Conservation (phyloP, 208 protist genomes). For the Leishmania lainsoni region DNA sequence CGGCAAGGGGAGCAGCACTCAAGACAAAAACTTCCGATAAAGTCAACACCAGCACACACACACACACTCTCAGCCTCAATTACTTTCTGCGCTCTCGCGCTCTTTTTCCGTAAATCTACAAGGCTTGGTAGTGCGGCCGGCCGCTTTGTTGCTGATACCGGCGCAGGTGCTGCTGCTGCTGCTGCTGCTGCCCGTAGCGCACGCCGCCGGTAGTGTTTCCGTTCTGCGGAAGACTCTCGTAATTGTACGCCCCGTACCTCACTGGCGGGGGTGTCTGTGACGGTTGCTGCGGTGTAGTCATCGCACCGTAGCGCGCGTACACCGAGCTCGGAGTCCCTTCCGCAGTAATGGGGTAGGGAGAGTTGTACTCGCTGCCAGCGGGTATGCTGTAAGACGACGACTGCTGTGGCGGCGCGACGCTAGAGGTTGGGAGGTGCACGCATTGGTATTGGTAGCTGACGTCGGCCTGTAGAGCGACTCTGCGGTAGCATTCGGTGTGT, state of each 20-base stretch:
- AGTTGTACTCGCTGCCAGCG: background rate
- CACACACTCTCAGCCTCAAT: background rate
- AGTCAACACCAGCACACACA: background rate
- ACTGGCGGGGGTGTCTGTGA: background rate
- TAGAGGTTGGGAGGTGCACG: slow-evolving; percentile 2
- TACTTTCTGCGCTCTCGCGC: background rate
- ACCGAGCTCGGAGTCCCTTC: background rate
- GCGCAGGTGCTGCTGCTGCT: background rate
- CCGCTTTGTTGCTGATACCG: background rate
- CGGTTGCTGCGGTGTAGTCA: background rate
- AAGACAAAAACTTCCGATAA: no score
- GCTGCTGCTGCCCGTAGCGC: background rate
- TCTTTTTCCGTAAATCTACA: background rate
- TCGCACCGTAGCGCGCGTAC: background rate
- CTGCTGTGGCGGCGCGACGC: background rate
- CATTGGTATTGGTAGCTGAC: background rate
- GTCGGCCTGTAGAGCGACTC: background rate
- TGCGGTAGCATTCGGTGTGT: background rate
- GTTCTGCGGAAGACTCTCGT: background rate
- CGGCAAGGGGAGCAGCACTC: no score
- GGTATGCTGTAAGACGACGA: background rate
- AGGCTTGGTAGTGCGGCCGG: background rate
- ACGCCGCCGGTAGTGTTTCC: background rate
- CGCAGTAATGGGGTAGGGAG: background rate
- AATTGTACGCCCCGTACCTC: background rate